Evolutionary conservation across 495 filamentous ascomycete genomes (phyloP), one percentile per base, ranked within the genome.

Genomic region (Annulohypoxylon nitens): DNA sequence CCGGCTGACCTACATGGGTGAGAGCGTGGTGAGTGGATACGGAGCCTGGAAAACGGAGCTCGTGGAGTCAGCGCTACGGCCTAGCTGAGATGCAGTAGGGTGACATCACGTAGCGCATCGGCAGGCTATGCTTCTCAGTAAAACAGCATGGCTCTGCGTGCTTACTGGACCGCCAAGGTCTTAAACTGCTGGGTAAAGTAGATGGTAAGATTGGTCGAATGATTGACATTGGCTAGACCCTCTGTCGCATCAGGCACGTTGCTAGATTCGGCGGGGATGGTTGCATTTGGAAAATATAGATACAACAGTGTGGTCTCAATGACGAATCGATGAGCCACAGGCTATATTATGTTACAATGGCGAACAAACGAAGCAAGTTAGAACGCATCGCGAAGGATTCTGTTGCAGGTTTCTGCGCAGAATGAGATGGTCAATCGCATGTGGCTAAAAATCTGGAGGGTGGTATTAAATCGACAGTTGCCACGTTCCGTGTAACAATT

Each of bases 401-500:
- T 39, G 47, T 37, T 57, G 43, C 33, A 57, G 65, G n/a, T 53
- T 25, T 53, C 9, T 16, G 14, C 25, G 23, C 25, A 12, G 36
- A 20, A 30, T 9, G 16, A 62, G 51, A 37, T 20, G n/a, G 10
- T 23, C 20, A 23, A 23, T 23, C 1, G 20, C 20, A 23, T 23
- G 20, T 8, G 33, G 18, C 25, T 18, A 51, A 43, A 6, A 50
- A 48, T 25, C 60, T 48, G 26, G 36, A 57, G 69, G 61, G 61
- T 69, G 18, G 61, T 58, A 69, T 65, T 57, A 20, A 55, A 9
- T 53, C 20, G 20, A 23, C 48, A 58, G 51, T 45, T 26, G 51
- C 65, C 71, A 74, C 66, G 71, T 74, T 74, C 71, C 61, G 66
- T 69, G 71, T 62, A 62, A 65, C 48, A 20, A 48, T 57, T 33